Conservation (phyloP, 192 early-diverging fungal genomes). For the Pilobolus umbonatus region DNA sequence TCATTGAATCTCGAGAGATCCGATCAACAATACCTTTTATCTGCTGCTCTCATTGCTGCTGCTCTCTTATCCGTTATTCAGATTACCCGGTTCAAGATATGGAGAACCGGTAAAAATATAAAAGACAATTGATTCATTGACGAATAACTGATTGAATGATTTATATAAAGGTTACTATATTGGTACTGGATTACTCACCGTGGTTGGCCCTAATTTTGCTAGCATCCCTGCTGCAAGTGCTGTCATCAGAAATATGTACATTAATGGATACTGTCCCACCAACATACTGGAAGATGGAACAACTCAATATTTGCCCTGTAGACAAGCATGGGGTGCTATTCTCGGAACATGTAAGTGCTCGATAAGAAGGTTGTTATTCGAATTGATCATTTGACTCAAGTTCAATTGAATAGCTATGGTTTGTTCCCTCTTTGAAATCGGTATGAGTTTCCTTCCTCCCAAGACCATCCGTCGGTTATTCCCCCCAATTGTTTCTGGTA, state of each 20-base stretch:
- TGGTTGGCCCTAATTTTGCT: slow-evolving; percentile 49
- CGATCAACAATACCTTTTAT: slow-evolving; percentile 41
- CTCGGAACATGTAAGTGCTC: slow-evolving; percentile 46
- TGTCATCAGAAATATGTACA: slow-evolving; percentile 49
- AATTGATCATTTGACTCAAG: background rate
- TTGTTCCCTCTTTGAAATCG: slow-evolving; percentile 43
- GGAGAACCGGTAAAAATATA: slow-evolving; percentile 17
- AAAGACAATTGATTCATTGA: too few relatives aligned
- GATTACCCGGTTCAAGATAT: slow-evolving; percentile 48
- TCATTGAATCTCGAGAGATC: slow-evolving; percentile 39
- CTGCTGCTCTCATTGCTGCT: slow-evolving; percentile 48
- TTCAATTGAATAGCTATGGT: slow-evolving; percentile 15
- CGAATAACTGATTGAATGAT: too few relatives aligned
- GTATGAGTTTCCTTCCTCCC: slow-evolving; percentile 44
- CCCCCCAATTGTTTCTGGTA: slow-evolving; percentile 47
- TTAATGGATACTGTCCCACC: slow-evolving; percentile 44
- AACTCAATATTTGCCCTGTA: slow-evolving; percentile 38
- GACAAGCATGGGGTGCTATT: slow-evolving; percentile 48
- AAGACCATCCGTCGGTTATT: slow-evolving; percentile 42
- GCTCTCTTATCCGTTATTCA: slow-evolving; percentile 48
- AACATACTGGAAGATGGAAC: slow-evolving; percentile 42
- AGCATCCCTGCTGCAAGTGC: slow-evolving; percentile 44
- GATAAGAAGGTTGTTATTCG: background rate
- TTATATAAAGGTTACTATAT: slow-evolving; percentile 32
- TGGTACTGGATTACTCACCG: slow-evolving; percentile 46